These are phyloP conservation scores for Penicillium fuscoglaucum DNA, from an alignment of 2,329 filamentous ascomycete genomes.

Conservation along the genomic window DNA sequence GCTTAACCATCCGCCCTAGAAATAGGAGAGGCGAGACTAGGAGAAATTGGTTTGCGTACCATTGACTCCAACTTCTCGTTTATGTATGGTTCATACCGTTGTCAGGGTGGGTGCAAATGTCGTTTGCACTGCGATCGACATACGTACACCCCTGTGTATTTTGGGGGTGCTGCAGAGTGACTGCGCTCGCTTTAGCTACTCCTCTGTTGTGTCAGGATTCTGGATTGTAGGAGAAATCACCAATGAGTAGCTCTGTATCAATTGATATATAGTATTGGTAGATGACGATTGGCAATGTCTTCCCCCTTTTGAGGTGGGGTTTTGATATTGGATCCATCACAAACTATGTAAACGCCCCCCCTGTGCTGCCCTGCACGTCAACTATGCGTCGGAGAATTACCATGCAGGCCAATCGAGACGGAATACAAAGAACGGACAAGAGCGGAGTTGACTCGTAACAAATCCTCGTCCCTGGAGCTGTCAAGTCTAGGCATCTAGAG, in stretches of 20 bases:
- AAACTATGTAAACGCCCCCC: neutral
- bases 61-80: constrained; percentile 5
- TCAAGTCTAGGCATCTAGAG: neutral
- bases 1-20: neutral
- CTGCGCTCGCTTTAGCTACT: neutral
- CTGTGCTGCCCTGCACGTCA: neutral
- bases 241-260: neutral
- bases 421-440: neutral
- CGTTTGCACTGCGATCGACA: constrained; percentile 1
- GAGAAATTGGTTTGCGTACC: constrained; percentile 20
- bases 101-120: constrained; percentile 2
- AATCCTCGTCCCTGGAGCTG: neutral
- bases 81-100: neutral
- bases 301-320: neutral
- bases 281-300: neutral
- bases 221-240: neutral
- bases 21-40: constrained; percentile 8
- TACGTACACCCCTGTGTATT: neutral
- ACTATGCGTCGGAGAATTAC: neutral
- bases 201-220: constrained; percentile 1
- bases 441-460: neutral
- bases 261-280: neutral
- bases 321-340: constrained; percentile 10
- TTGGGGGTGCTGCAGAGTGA: neutral
- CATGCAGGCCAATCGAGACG: neutral